Base-by-base conservation (phyloP, 2,329 filamentous ascomycete genomes). In the Cercospora brassicicola region DNA sequence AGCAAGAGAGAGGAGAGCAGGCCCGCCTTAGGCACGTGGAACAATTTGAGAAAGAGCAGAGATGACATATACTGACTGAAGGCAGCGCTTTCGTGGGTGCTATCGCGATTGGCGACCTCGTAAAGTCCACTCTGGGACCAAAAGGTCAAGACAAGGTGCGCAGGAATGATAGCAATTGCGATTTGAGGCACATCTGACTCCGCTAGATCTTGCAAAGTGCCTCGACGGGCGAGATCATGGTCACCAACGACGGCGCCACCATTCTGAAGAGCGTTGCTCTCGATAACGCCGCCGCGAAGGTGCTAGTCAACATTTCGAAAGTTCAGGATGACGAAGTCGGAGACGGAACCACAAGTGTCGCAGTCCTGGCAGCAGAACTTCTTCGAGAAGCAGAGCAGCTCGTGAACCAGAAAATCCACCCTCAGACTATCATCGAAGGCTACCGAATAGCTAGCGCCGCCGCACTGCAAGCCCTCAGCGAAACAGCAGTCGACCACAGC, bases 241-340 rank as follows among this genome's bases (percentile, higher is more conserved):
- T 99, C 71, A 99, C 95, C 68, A 99, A 99, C 82, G 95, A 99
- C 82, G 95, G 95, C 79, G 95, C 95, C 71, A 99, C 95, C 26
- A 99, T 99, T 75, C 88, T 99, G 72, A 99, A 99, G 83, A 92
- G 94, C 64, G 99, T 99, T 81, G 95, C 95, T 53, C 90, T 99
- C 78, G 95, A 99, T 82, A 99, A 99, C 80, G 95, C 95, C 53
- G 95, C 95, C 23, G 95, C 95, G 64, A 99, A 99, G 84, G 95
- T 99, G 4, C 87, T 99, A 53, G 95, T 99, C 79, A 99, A 99
- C 81, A 98, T 99, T 76, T 98, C 94, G 71, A 99, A 99, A 84
- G 95, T 99, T 5, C 95, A 99, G 81, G 95, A 99, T 78, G 95
- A 99, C 79, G 95, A 99, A 81, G 94, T 99, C 26, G 95, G 95